A percentile compares a stretch with the other conserved stretches of the same genome.
These are phyloP conservation scores for Botryotinia convoluta DNA, from an alignment of 2,329 filamentous ascomycete species.

Conservation along the genomic window DNA sequence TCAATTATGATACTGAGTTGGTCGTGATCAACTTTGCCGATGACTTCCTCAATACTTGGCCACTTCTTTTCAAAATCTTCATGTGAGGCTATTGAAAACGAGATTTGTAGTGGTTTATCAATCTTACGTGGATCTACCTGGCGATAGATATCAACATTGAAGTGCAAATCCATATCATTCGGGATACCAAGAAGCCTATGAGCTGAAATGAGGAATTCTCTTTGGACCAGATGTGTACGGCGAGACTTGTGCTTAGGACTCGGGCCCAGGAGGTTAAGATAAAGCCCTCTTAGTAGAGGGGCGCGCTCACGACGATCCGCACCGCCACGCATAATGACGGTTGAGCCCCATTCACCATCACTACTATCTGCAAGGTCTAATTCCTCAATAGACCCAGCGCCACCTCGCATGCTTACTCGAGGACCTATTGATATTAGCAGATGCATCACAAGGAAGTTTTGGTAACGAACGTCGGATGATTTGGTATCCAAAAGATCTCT, in stretches of 20 bases:
- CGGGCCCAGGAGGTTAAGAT: background rate
- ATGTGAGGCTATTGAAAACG: background rate
- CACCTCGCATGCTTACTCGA: conserved; percentile 4
- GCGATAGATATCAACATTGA: conserved; percentile 10
- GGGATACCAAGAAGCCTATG: conserved; percentile 2
- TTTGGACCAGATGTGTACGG: conserved; percentile 1
- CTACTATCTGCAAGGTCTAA: background rate
- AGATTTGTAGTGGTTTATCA: background rate
- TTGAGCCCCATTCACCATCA: background rate
- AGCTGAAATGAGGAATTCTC: conserved; percentile 2
- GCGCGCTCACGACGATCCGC: background rate
- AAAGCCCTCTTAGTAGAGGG: background rate
- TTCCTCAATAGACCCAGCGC: conserved; percentile 14
- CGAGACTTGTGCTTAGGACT: background rate
- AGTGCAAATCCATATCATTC: background rate
- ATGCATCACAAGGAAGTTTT: too few relatives aligned
- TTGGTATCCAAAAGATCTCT: conserved; percentile 33
- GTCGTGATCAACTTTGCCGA: conserved; percentile 14
- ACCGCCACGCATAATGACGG: conserved; percentile 10
- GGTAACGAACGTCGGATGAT: conserved; percentile 27
- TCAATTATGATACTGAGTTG: conserved; percentile 14
- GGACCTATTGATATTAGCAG: conserved; percentile 10
- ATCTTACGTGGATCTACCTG: conserved; percentile 13
- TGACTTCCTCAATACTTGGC: background rate
- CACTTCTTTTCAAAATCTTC: background rate